phyloP scores from a whole-genome alignment of 495 filamentous ascomycete species.

The Neurospora africana region DNA sequence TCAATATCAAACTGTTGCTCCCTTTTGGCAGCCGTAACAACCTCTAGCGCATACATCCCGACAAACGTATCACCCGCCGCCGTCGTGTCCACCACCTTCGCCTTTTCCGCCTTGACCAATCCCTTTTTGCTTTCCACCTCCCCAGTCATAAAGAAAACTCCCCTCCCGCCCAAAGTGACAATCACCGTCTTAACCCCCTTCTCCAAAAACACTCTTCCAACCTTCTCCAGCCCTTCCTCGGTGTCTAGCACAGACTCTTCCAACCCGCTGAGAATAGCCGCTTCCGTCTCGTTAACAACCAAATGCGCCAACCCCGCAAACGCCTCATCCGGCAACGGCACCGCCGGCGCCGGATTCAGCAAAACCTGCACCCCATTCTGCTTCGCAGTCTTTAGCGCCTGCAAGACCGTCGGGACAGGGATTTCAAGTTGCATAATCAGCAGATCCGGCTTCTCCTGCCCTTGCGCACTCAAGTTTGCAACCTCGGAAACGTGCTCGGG shows the following conservation, averaged over 20 bases:
- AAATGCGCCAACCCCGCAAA: constrained; percentile 65
- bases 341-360: constrained; percentile 79
- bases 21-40: constrained; percentile 33
- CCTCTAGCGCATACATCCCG: constrained; percentile 68
- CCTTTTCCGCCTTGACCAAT: constrained; percentile 45
- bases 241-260: constrained; percentile 37
- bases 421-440: constrained; percentile 88
- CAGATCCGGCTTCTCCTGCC: constrained; percentile 39
- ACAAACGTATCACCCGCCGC: constrained; percentile 94
- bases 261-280: constrained; percentile 53
- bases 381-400: constrained; percentile 47
- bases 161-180: constrained; percentile 73
- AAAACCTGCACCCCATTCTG: constrained; percentile 47
- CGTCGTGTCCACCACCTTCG: constrained; percentile 81
- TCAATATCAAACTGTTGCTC: constrained; percentile 40
- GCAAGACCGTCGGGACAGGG: constrained; percentile 58
- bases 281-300: constrained; percentile 87
- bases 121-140: constrained; percentile 25
- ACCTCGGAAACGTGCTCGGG: constrained; percentile 5
- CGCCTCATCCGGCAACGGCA: constrained; percentile 52
- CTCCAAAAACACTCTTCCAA: constrained; percentile 48
- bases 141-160: constrained; percentile 47
- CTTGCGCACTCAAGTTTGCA: too few relatives aligned
- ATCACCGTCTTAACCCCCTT: constrained; percentile 66
- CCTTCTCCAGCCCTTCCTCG: constrained; percentile 30